These are phyloP conservation scores for Glycine soja DNA, from an alignment of 306 rosid genomes.

Conservation along the genomic window DNA sequence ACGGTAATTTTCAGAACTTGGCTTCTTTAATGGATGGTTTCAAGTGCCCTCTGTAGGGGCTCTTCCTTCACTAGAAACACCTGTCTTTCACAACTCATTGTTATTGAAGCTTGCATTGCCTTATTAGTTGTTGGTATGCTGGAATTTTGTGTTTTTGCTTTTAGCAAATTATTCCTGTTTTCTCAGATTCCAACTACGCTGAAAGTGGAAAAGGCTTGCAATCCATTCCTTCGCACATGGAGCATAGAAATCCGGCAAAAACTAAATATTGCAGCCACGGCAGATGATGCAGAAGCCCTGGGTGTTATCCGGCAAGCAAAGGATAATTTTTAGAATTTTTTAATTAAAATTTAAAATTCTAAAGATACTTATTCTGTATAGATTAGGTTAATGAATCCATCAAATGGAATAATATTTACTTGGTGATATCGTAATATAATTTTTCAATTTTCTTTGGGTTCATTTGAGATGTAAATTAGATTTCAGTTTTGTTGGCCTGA, in stretches of 20 bases:
- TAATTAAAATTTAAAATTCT: conserved; percentile 29
- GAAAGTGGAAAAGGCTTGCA: conserved; percentile 86
- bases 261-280: conserved; percentile 64
- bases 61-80: not conserved
- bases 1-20: conserved; percentile 63
- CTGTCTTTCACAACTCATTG: conserved; percentile 27
- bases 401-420: conserved; percentile 28
- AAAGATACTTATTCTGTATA: conserved; percentile 52
- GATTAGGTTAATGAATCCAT: conserved; percentile 48
- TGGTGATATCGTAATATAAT: conserved; percentile 33
- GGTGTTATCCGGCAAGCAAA: conserved; percentile 78
- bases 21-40: conserved; percentile 24
- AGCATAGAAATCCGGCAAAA: conserved; percentile 73
- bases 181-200: conserved; percentile 83
- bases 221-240: conserved; percentile 87
- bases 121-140: conserved; percentile 19
- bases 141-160: conserved; percentile 18
- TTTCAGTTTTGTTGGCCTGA: conserved; percentile 21
- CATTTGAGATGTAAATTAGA: conserved; percentile 40
- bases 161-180: conserved; percentile 12
- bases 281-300: conserved; percentile 75
- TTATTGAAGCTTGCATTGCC: not conserved
- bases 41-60: conserved; percentile 14
- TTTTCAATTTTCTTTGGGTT: conserved; percentile 36
- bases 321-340: conserved; percentile 66